A percentile compares a stretch with the other conserved stretches of the same genome.
These are phyloP conservation scores for Fusarium udum DNA, from an alignment of 2,329 filamentous ascomycete genomes.

Conservation along the genomic window DNA sequence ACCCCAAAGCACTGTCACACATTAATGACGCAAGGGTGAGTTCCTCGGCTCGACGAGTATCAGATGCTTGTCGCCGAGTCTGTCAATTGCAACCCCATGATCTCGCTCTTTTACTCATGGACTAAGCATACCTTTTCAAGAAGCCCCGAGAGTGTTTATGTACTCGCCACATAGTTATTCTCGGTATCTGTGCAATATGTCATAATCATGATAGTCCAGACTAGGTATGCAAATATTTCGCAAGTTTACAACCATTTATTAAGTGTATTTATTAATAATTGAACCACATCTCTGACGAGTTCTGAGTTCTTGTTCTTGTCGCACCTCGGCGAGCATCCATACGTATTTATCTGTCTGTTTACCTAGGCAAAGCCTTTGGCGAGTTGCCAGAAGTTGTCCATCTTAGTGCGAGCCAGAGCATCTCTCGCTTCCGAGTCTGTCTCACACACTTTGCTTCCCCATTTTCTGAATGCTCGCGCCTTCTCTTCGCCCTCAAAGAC, in stretches of 20 bases:
- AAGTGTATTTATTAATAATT: not conserved
- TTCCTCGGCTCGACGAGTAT: constrained; percentile 9
- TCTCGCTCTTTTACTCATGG: not conserved
- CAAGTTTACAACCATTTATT: not conserved
- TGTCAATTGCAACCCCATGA: constrained; percentile 4
- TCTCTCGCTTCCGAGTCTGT: constrained; percentile 90
- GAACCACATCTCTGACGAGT: not conserved
- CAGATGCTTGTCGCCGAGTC: constrained; percentile 2
- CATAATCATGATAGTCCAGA: not conserved
- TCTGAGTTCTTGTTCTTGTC: not conserved
- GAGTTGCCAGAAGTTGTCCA: constrained; percentile 94
- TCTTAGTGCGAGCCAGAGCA: constrained; percentile 79
- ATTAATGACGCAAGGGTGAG: not conserved
- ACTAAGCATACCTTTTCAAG: not conserved
- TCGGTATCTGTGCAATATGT: not conserved
- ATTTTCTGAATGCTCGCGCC: constrained; percentile 81
- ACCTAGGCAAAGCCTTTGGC: constrained; percentile 69
- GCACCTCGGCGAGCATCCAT: not conserved
- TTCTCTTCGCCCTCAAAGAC: constrained; percentile 94
- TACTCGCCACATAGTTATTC: not conserved
- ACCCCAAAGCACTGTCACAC: not conserved
- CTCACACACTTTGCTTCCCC: constrained; percentile 91
- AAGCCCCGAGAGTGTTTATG: not conserved
- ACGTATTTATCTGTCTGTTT: not conserved
- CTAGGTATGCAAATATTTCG: not conserved